These are phyloP conservation scores for Peronospora destructor DNA, from an alignment of 352 stramenopile genomes.

Conservation along the genomic window DNA sequence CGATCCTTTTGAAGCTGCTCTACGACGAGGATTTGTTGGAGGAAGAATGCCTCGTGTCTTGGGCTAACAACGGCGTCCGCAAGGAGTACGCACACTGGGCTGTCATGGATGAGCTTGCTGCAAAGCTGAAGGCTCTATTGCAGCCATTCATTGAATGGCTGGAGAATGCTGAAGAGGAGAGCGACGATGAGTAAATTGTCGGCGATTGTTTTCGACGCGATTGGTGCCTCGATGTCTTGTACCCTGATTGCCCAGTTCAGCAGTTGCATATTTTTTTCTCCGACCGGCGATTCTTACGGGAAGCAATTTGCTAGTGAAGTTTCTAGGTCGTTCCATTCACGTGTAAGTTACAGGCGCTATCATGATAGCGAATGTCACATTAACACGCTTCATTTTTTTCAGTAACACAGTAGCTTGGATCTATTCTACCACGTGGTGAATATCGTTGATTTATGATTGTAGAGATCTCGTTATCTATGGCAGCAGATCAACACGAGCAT, in stretches of 20 bases:
- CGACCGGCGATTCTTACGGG: not conserved
- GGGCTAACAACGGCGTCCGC: slow-evolving; percentile 67
- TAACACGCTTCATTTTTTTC: slow-evolving; percentile 8
- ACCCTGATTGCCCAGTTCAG: slow-evolving; percentile 5
- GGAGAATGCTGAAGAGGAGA: slow-evolving; percentile 91
- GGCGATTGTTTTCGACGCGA: slow-evolving; percentile 6
- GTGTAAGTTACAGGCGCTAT: slow-evolving; percentile 4
- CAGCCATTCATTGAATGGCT: slow-evolving; percentile 96
- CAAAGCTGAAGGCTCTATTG: slow-evolving; percentile 79
- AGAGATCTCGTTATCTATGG: slow-evolving; percentile 39
- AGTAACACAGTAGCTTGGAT: not conserved
- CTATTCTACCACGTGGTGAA: slow-evolving; percentile 3
- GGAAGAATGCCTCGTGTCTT: slow-evolving; percentile 93
- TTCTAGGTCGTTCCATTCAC: slow-evolving; percentile 1
- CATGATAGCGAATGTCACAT: slow-evolving; percentile 10
- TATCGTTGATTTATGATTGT: slow-evolving; percentile 21
- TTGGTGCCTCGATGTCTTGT: slow-evolving; percentile 1
- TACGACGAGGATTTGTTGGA: slow-evolving; percentile 96
- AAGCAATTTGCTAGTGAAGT: not conserved
- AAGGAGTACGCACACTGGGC: slow-evolving; percentile 85
- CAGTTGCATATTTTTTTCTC: slow-evolving; percentile 15
- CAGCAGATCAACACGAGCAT: slow-evolving; percentile 2
- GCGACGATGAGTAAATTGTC: slow-evolving; percentile 42
- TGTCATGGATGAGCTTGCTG: slow-evolving; percentile 82
- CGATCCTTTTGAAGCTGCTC: slow-evolving; percentile 93